Evolutionary conservation across 441 rosid genomes (phyloP), one percentile per base, ranked within the genome.

Genomic region (Raphanus hybrid): DNA sequence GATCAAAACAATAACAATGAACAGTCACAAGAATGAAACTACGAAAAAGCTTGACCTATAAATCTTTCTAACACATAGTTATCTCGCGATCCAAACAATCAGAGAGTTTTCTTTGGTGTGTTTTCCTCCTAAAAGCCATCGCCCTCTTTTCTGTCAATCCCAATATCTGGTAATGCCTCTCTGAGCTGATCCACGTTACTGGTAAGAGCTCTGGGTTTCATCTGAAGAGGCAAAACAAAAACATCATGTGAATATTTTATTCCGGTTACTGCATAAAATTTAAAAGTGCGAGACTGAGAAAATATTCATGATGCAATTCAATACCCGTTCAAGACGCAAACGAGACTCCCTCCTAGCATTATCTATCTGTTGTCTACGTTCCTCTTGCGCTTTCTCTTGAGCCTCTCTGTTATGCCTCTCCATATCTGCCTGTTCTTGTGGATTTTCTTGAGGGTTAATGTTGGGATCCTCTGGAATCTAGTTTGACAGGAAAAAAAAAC

Each of bases 111-210:
- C 20, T 50, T 50, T 6, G 59, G 26, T 54, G 26, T 27, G 37
- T 29, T 29, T 61, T n/a, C 18, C 48, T 63, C 67, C 45, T 39
- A 64, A 64, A 37, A 64, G 3, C 69, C 69, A 39, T 64, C 52
- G 15, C 32, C 52, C 52, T 64, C 54, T 64, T 18, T 14, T 15
- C 48, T 63, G 1, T 34, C 1, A 39, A 64, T 16, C 15, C 69
- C 69, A 6, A 65, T 8, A 11, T 65, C 57, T 20, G 3, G 12
- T 39, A 64, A 32, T 10, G 4, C 2, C 5, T 39, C 9, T 64
- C 69, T 64, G 29, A 18, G 3, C 35, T 55, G 60, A 18, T 16
- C 60, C 11, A 55, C 26, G 27, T 18, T 55, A 55, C 8, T 8
- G 18, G 57, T 50, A 14, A 50, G n/a, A 57, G 8, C 26, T 57